Conservation (phyloP, 1,284 basidiomycete genomes). For the Hymenochaete sp. region DNA sequence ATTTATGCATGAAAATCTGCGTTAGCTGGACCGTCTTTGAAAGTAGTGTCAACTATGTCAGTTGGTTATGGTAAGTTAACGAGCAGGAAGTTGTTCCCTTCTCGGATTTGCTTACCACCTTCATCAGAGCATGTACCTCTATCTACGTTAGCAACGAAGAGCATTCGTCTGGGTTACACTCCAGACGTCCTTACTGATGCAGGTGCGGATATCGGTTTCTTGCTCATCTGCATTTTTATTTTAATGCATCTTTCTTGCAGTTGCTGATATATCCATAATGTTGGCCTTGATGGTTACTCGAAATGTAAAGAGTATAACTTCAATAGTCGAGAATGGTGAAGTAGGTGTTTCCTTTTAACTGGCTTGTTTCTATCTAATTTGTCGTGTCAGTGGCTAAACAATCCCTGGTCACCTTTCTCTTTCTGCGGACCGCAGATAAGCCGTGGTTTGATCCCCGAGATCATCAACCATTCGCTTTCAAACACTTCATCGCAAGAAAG, state of each 20-base stretch:
- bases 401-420: conserved; percentile 74
- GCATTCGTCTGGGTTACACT: conserved; percentile 81
- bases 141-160: conserved; percentile 49
- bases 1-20: not conserved
- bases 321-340: conserved; percentile 59
- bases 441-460: conserved; percentile 31
- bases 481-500: conserved; percentile 31
- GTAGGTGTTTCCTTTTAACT: conserved; percentile 31
- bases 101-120: not conserved
- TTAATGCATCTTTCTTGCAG: conserved; percentile 29
- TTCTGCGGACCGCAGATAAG: conserved; percentile 76
- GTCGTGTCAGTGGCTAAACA: conserved; percentile 42
- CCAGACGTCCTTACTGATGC: conserved; percentile 86
- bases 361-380: not conserved
- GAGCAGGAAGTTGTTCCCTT: not conserved
- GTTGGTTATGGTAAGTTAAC: conserved; percentile 69
- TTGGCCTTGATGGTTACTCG: conserved; percentile 86
- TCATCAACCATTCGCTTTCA: conserved; percentile 35
- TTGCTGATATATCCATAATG: conserved; percentile 84
- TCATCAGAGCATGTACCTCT: conserved; percentile 74
- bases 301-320: conserved; percentile 57
- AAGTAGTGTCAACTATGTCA: conserved; percentile 83
- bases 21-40: conserved; percentile 62
- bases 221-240: not conserved
- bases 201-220: conserved; percentile 34